A percentile compares a stretch with the other conserved stretches of the same genome.
Evolutionary conservation across 371 early-diverging fungal genomes (phyloP).

Genomic region (Chytridium lagenaria): DNA sequence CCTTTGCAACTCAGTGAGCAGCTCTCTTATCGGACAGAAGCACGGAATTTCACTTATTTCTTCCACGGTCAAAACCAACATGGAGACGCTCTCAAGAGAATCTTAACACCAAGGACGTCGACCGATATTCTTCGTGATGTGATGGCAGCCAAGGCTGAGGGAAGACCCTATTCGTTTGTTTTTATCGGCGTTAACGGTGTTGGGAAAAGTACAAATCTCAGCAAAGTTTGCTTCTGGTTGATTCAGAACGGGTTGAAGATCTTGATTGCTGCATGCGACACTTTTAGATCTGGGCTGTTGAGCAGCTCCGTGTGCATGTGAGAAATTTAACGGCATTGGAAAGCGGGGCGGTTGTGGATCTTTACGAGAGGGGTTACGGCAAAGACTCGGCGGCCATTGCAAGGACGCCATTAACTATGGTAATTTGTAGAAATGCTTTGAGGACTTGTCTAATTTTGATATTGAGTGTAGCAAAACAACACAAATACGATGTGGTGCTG

Average conservation of each 20-base stretch:
- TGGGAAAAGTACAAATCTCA: constrained; percentile 95
- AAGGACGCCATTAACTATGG: constrained; percentile 93
- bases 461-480: constrained; percentile 35
- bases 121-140: constrained; percentile 96
- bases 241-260: constrained; percentile 92
- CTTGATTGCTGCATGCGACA: constrained; percentile 99
- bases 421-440: constrained; percentile 18
- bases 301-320: constrained; percentile 24
- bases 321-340: constrained; percentile 60
- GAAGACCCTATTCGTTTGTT: constrained; percentile 87
- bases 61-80: constrained; percentile 73
- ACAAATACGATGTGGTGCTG: constrained; percentile 95
- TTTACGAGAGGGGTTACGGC: constrained; percentile 98
- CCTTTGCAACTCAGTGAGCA: constrained; percentile 79
- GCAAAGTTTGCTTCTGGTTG: constrained; percentile 98
- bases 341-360: constrained; percentile 77
- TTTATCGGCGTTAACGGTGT: constrained; percentile 99
- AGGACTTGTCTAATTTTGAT: background rate
- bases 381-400: constrained; percentile 98
- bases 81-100: constrained; percentile 84
- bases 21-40: constrained; percentile 79
- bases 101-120: constrained; percentile 92
- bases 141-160: constrained; percentile 65
- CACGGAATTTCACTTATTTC: constrained; percentile 59
- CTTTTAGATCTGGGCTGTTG: constrained; percentile 99